These are phyloP conservation scores for Yamadazyma takamatsuzukensis DNA, from an alignment of 805 yeast genomes.

Conservation along the genomic window DNA sequence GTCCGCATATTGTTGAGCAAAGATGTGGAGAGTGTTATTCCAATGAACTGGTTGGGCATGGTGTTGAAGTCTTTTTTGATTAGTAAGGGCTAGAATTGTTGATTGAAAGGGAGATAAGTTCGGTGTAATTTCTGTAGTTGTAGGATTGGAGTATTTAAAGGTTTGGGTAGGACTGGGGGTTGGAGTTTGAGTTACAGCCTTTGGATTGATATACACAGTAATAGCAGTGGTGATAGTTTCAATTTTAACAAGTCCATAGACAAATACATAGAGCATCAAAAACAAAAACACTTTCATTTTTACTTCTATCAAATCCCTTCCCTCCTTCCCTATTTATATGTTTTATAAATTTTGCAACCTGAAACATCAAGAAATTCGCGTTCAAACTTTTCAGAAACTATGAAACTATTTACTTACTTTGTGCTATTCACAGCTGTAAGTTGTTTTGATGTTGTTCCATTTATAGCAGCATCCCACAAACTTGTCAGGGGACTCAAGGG, in stretches of 20 bases:
- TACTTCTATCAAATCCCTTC: too few relatives aligned
- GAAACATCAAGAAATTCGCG: too few relatives aligned
- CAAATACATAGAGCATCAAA: too few relatives aligned
- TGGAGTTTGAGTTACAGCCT: neutral
- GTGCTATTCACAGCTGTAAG: too few relatives aligned
- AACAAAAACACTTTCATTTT: too few relatives aligned
- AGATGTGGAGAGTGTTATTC: constrained; percentile 27
- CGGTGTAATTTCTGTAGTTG: too few relatives aligned
- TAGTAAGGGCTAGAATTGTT: constrained; percentile 22
- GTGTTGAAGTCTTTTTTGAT: constrained; percentile 27
- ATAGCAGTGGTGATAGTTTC: neutral
- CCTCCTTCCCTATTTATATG: too few relatives aligned
- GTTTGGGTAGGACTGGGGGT: neutral
- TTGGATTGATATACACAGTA: neutral
- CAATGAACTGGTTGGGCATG: constrained; percentile 26
- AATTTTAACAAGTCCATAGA: too few relatives aligned
- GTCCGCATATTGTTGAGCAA: constrained; percentile 29
- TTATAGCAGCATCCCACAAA: constrained; percentile 38
- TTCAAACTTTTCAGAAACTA: too few relatives aligned
- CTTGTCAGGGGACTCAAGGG: constrained; percentile 28
- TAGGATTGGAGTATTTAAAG: too few relatives aligned
- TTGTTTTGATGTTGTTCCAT: constrained; percentile 23
- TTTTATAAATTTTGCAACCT: too few relatives aligned
- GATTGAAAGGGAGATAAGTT: neutral
- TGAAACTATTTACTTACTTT: too few relatives aligned